These are phyloP conservation scores for Hypoxylon cercidicola DNA, from an alignment of 495 filamentous ascomycete species.

Conservation along the genomic window DNA sequence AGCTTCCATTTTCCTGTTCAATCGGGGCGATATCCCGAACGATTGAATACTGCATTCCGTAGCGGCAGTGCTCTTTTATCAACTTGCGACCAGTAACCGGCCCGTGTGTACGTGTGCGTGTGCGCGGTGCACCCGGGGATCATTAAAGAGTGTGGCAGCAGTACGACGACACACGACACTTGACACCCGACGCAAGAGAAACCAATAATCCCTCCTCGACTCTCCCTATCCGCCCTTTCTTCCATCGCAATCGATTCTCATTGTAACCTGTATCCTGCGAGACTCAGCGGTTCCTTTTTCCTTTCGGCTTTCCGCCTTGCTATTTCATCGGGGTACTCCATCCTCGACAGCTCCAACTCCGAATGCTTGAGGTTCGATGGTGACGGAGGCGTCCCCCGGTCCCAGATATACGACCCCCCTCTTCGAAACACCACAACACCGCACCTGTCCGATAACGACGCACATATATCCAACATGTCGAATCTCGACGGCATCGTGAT, in stretches of 20 bases:
- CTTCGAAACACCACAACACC: conserved; percentile 20
- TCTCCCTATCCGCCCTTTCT: conserved; percentile 21
- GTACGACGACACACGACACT: conserved; percentile 34
- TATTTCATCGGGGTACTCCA: conserved; percentile 36
- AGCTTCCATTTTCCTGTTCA: conserved; percentile 16
- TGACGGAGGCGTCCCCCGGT: conserved; percentile 47
- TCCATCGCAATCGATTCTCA: conserved; percentile 16
- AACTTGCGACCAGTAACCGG: conserved; percentile 20
- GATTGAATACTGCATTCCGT: conserved; percentile 18
- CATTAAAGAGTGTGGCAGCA: conserved; percentile 14
- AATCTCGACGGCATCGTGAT: conserved; percentile 84
- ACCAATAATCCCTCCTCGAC: conserved; percentile 31
- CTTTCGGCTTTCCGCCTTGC: conserved; percentile 20
- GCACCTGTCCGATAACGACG: conserved; percentile 8
- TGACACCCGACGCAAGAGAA: conserved; percentile 25
- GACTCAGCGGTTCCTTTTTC: not conserved
- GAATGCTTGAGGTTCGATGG: conserved; percentile 45
- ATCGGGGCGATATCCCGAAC: conserved; percentile 9
- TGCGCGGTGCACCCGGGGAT: conserved; percentile 1
- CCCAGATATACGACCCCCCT: conserved; percentile 26
- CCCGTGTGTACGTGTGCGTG: not conserved
- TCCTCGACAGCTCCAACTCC: conserved; percentile 45
- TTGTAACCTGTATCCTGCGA: conserved; percentile 17
- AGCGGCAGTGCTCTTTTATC: conserved; percentile 14
- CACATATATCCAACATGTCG: conserved; percentile 39